These are phyloP conservation scores for Lentinula boryana DNA, from an alignment of 768 basidiomycete species.

Conservation along the genomic window DNA sequence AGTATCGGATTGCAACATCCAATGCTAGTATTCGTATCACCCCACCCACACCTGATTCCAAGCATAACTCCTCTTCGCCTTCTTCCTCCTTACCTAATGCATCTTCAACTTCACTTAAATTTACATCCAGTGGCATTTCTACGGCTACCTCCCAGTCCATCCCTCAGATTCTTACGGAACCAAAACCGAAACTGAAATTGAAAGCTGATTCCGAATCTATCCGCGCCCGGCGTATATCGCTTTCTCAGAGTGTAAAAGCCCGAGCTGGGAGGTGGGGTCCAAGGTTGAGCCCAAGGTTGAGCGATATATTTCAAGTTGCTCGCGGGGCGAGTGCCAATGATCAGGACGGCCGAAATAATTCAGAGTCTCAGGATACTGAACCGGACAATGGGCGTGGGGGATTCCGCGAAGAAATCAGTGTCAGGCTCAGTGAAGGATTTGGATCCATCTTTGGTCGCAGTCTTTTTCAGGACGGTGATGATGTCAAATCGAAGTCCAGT, in stretches of 20 bases:
- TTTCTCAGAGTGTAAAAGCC: background rate
- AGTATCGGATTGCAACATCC: background rate
- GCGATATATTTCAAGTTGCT: background rate
- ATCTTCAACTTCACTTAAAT: background rate
- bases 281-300: background rate
- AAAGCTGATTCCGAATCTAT: background rate
- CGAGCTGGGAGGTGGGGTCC: background rate
- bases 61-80: background rate
- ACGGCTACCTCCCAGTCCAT: background rate
- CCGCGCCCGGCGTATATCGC: background rate
- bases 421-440: background rate
- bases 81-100: background rate
- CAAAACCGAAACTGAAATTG: background rate
- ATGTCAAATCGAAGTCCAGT: background rate
- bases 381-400: too few species aligned
- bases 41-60: background rate
- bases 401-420: background rate
- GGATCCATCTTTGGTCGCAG: background rate
- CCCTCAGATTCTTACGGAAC: too few species aligned
- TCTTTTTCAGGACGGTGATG: background rate
- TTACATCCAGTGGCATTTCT: background rate
- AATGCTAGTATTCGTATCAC: background rate
- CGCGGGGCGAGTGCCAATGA: background rate
- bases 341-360: background rate
- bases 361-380: background rate